Conservation (phyloP, 257 asterid genomes). For the Gynochthodes officinalis region DNA sequence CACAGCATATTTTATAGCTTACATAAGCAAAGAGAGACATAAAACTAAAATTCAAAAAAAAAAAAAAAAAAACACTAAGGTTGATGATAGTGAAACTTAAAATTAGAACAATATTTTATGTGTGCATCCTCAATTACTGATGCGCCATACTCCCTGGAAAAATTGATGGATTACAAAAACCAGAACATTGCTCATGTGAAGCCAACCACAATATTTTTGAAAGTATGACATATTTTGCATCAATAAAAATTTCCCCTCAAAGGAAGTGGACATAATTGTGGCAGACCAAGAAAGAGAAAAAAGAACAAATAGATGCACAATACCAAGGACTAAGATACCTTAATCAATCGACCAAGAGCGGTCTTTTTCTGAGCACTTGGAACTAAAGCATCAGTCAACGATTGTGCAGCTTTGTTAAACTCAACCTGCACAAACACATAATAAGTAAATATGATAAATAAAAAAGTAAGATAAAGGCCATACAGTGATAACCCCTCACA, state of each 20-base stretch:
- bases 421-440: conserved; percentile 62
- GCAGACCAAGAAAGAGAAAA: too few relatives aligned
- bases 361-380: conserved; percentile 76
- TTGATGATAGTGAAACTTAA: too few relatives aligned
- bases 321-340: conserved; percentile 40
- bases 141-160: not conserved
- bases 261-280: not conserved
- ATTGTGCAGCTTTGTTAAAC: conserved; percentile 97
- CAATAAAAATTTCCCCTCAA: not conserved
- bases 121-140: not conserved
- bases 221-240: not conserved
- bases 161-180: not conserved
- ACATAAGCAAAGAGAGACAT: not conserved
- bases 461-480: not conserved
- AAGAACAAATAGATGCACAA: not conserved
- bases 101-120: too few relatives aligned
- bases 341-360: conserved; percentile 79
- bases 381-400: conserved; percentile 76
- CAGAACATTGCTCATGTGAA: not conserved
- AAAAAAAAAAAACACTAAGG: not conserved
- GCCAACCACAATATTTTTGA: not conserved
- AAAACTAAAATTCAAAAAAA: too few relatives aligned
- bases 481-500: conserved; percentile 19
- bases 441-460: conserved; percentile 10
- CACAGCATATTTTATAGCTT: not conserved